These are phyloP conservation scores for Venturia oleaginea DNA, from an alignment of 2,329 filamentous ascomycete genomes.

Conservation along the genomic window DNA sequence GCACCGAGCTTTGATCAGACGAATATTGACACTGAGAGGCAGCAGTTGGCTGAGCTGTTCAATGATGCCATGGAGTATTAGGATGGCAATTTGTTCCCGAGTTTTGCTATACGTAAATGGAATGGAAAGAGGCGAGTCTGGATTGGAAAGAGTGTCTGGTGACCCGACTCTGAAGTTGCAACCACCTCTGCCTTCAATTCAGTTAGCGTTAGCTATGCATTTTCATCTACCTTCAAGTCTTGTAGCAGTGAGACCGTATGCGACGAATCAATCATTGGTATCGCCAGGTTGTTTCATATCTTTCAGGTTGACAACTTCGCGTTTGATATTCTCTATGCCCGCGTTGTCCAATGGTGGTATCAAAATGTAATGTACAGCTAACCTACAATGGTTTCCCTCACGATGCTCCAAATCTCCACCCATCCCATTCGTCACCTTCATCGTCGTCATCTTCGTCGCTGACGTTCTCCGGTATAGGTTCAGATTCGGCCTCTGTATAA, in stretches of 20 bases:
- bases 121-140: not conserved
- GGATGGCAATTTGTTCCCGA: too few relatives aligned
- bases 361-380: not conserved
- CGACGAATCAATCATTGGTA: too few relatives aligned
- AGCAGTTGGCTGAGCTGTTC: conserved; percentile 39
- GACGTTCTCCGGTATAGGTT: conserved; percentile 20
- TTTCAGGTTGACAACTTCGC: not conserved
- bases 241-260: too few relatives aligned
- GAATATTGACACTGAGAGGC: conserved; percentile 38
- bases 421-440: conserved; percentile 28
- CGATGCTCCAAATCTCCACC: conserved; percentile 10
- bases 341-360: not conserved
- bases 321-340: conserved; percentile 1
- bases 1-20: conserved; percentile 62
- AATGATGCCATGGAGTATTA: conserved; percentile 38
- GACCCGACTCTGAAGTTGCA: too few relatives aligned
- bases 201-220: too few relatives aligned
- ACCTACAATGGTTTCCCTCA: not conserved
- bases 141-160: not conserved
- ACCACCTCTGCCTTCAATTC: too few relatives aligned
- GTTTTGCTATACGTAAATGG: not conserved
- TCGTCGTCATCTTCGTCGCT: conserved; percentile 24
- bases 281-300: not conserved
- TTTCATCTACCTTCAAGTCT: too few relatives aligned
- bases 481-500: not conserved